A percentile compares a stretch with the other conserved stretches of the same genome.
Conservation (phyloP, 441 rosid genomes). For the Theobroma grandiflorum region DNA sequence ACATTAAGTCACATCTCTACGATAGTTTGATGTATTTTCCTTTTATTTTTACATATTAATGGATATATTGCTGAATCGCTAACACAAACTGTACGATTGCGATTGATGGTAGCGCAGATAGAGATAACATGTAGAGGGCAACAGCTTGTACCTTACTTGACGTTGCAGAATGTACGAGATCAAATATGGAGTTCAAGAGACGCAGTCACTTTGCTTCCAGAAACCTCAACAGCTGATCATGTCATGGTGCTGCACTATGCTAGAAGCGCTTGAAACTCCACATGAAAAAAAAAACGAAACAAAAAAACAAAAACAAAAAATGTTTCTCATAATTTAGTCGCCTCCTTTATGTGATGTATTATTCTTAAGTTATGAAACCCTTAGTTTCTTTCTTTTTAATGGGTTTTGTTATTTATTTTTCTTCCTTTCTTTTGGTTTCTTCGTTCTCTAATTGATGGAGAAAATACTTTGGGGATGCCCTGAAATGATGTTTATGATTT, state of each 20-base stretch:
- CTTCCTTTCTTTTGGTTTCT: conserved; percentile 6
- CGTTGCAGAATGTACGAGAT: conserved; percentile 94
- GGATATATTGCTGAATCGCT: neutral
- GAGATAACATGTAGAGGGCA: conserved; percentile 96
- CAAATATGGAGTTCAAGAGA: conserved; percentile 77
- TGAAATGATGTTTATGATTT: conserved; percentile 35
- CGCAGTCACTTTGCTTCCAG: conserved; percentile 66
- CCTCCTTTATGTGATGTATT: conserved; percentile 20
- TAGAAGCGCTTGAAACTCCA: conserved; percentile 48
- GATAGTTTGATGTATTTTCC: too few relatives aligned
- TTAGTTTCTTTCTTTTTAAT: neutral
- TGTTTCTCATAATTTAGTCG: conserved; percentile 22
- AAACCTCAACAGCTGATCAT: conserved; percentile 58
- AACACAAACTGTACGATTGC: conserved; percentile 12
- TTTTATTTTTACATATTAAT: too few relatives aligned
- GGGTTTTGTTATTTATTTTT: conserved; percentile 34
- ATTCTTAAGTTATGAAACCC: conserved; percentile 40
- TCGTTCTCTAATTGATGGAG: conserved; percentile 41
- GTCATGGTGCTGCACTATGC: conserved; percentile 89
- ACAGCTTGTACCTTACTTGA: conserved; percentile 72
- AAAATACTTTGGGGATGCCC: conserved; percentile 38
- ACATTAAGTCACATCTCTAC: too few relatives aligned
- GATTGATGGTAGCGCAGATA: conserved; percentile 55
- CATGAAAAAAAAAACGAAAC: too few relatives aligned
- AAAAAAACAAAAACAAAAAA: too few relatives aligned